Base-by-base conservation (phyloP, 495 filamentous ascomycete species). In the Zalerion maritima region DNA sequence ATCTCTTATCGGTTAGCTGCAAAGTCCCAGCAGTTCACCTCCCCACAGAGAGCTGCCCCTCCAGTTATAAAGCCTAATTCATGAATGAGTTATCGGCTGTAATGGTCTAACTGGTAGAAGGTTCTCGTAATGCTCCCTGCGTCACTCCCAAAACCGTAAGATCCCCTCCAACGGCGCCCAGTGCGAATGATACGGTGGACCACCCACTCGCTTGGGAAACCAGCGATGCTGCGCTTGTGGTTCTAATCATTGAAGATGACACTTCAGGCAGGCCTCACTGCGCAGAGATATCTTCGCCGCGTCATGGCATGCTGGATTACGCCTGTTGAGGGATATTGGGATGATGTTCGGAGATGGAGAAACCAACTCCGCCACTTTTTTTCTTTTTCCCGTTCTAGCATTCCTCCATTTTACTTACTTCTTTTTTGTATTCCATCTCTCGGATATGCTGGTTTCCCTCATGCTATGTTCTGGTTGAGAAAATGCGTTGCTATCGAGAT, bases 271-370 rank as follows among this genome's bases (percentile, higher is more conserved):
- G 58, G 58, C 17, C 45, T 55, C 54, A 67, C 55, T 57, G 59
- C 59, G 60, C 61, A 62, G 58, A 66, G 58, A 26, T 38, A 50
- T 60, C 55, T 57, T 55, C 54, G 53, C 60, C 59, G 58, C 58
- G 59, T 54, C 47, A 46, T 64, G 58, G 62, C 62, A 53, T 46
- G 55, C 45, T 58, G 62, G 55, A 57, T 54, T 40, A 67, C 62
- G 59, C 48, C 50, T 52, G 55, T 58, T 57, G 41, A 54, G 56
- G 56, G 62, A 55, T 31, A 27, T 58, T 59, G 59, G 57, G 52
- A 29, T 55, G 45, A 45, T 32, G 33, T 37, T 43, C 40, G 36
- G 54, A 60, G 57, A 57, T 57, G 58, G 59, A 45, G 60, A 52
- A 41, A 56, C 49, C 54, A 35, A 62, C 60, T 53, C 45, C 50